Conservation (phyloP, 2,329 filamentous ascomycete species). For the Penicillium sp. region DNA sequence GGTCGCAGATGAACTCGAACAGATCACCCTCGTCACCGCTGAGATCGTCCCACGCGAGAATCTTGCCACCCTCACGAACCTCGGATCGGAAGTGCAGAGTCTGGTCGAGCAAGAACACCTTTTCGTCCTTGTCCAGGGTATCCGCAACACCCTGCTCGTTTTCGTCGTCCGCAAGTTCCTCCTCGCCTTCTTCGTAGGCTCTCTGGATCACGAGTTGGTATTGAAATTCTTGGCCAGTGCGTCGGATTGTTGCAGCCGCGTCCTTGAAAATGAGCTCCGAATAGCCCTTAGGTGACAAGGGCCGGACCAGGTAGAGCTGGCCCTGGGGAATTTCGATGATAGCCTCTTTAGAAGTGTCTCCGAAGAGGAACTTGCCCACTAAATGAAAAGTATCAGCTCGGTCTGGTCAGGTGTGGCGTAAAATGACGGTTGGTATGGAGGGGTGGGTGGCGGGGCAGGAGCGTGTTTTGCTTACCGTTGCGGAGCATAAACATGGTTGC, state of each 20-base stretch:
- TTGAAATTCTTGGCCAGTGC: constrained; percentile 92
- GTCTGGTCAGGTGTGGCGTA: constrained; percentile 2
- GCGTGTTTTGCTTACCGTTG: constrained; percentile 52
- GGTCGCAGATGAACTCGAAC: constrained; percentile 97
- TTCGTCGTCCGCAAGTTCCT: constrained; percentile 88
- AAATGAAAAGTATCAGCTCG: constrained; percentile 18
- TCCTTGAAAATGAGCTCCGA: constrained; percentile 99
- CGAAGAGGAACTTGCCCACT: constrained; percentile 94
- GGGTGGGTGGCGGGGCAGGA: constrained; percentile 32
- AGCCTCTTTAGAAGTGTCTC: constrained; percentile 84
- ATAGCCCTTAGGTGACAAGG: constrained; percentile 93
- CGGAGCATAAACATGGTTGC: constrained; percentile 61
- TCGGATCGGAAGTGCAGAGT: constrained; percentile 84
- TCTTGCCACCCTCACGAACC: constrained; percentile 74
- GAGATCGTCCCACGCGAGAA: constrained; percentile 92
- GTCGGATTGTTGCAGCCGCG: constrained; percentile 85
- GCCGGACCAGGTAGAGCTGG: constrained; percentile 95
- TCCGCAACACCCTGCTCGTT: constrained; percentile 78
- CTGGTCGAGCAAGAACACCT: constrained; percentile 94
- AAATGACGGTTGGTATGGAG: constrained; percentile 24
- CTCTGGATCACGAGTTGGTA: constrained; percentile 97
- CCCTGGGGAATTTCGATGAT: constrained; percentile 94
- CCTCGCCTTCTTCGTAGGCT: constrained; percentile 96
- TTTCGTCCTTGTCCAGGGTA: constrained; percentile 92
- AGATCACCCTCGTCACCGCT: constrained; percentile 92